phyloP scores from a whole-genome alignment of 2,329 filamentous ascomycete species.

The Fusarium compactum region DNA sequence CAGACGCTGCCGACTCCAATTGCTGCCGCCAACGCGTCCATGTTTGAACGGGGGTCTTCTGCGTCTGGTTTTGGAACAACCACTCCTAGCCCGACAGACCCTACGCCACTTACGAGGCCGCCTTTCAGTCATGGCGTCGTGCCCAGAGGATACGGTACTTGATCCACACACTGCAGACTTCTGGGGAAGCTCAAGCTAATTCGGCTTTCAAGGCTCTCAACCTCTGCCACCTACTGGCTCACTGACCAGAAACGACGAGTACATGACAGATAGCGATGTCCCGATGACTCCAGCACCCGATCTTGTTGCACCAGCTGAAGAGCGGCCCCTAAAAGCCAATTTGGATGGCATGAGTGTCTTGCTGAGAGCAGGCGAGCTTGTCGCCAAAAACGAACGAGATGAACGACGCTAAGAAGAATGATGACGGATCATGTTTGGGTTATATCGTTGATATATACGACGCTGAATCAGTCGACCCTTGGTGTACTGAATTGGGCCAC shows the following conservation, averaged over 20 bases:
- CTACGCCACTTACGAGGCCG: slow-evolving; percentile 20
- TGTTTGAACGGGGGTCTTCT: slow-evolving; percentile 41
- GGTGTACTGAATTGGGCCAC: neutral
- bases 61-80: slow-evolving; percentile 33
- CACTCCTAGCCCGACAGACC: slow-evolving; percentile 47
- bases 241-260: slow-evolving; percentile 48
- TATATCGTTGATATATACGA: slow-evolving; percentile 1
- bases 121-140: slow-evolving; percentile 42
- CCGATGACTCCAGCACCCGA: slow-evolving; percentile 48
- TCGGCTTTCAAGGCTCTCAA: slow-evolving; percentile 50
- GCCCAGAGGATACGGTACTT: slow-evolving; percentile 54
- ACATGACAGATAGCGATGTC: slow-evolving; percentile 48
- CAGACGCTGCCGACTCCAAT: slow-evolving; percentile 48
- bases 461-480: neutral
- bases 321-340: slow-evolving; percentile 42
- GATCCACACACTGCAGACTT: slow-evolving; percentile 30
- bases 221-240: slow-evolving; percentile 51
- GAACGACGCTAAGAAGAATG: slow-evolving; percentile 29
- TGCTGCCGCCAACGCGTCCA: slow-evolving; percentile 17
- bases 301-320: slow-evolving; percentile 32
- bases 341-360: slow-evolving; percentile 71
- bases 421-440: neutral
- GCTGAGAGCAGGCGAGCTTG: slow-evolving; percentile 69
- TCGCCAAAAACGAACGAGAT: slow-evolving; percentile 57
- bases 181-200: slow-evolving; percentile 48